Percentiles rank a stretch among this genome's conserved stretches.
phyloP scores from a whole-genome alignment of 1,284 basidiomycete genomes.

The Ceratobasidium sp. region DNA sequence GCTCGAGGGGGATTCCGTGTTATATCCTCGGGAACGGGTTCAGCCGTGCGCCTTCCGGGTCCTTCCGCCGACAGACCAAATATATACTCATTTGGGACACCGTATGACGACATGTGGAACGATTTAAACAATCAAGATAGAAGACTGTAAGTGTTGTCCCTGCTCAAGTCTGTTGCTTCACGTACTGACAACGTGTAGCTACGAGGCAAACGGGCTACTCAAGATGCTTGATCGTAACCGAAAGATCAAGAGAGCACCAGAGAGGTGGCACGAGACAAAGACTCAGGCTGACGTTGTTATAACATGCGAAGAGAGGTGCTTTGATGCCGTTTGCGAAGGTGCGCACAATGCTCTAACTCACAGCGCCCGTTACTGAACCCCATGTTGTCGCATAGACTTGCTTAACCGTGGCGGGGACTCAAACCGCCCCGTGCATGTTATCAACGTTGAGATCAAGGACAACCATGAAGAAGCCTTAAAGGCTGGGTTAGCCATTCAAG shows the following conservation, averaged over 20 bases:
- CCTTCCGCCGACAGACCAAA: slow-evolving; percentile 98
- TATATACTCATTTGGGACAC: slow-evolving; percentile 97
- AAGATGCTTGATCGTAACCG: slow-evolving; percentile 98
- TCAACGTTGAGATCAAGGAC: slow-evolving; percentile 99
- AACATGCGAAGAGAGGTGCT: slow-evolving; percentile 98
- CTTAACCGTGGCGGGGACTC: slow-evolving; percentile 88
- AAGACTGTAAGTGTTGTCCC: slow-evolving; percentile 67
- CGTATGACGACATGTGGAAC: slow-evolving; percentile 95
- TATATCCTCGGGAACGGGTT: slow-evolving; percentile 94
- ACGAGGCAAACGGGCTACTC: slow-evolving; percentile 94
- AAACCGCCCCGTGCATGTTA: slow-evolving; percentile 93
- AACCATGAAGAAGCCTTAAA: slow-evolving; percentile 98
- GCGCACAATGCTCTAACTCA: no score
- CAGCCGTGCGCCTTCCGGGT: slow-evolving; percentile 94
- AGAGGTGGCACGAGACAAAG: slow-evolving; percentile 94
- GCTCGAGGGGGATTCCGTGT: slow-evolving; percentile 89
- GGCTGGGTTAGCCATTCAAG: slow-evolving; percentile 94
- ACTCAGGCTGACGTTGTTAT: slow-evolving; percentile 94
- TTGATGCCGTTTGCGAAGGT: slow-evolving; percentile 99
- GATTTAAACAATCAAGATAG: slow-evolving; percentile 90
- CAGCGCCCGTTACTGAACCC: no score
- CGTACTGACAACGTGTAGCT: slow-evolving; percentile 59
- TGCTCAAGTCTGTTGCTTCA: slow-evolving; percentile 10
- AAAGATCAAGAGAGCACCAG: slow-evolving; percentile 89
- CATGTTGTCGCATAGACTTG: slow-evolving; percentile 84